Percentiles rank a stretch among this genome's conserved stretches.
Conservation (phyloP, 257 asterid species). For the Capsicum baccatum region DNA sequence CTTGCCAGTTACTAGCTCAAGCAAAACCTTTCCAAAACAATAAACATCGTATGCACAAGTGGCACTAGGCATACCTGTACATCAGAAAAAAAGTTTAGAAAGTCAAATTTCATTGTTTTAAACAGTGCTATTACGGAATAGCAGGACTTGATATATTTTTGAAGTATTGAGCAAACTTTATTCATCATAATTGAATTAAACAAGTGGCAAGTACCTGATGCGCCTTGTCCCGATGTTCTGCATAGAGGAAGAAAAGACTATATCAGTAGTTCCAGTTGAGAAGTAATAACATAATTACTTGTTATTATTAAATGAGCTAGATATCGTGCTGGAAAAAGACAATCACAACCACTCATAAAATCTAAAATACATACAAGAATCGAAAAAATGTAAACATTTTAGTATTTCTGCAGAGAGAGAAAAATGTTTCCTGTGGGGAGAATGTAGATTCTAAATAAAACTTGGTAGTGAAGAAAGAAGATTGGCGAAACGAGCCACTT, state of each 20-base stretch:
- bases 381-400: neutral
- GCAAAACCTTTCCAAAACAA: conserved; percentile 91
- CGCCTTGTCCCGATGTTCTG: conserved; percentile 80
- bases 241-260: conserved; percentile 37
- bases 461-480: neutral
- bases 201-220: conserved; percentile 60
- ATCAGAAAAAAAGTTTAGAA: conserved; percentile 29
- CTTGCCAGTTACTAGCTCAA: conserved; percentile 94
- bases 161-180: neutral
- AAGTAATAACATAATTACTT: neutral
- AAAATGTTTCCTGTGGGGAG: neutral
- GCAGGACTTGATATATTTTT: neutral
- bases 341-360: neutral
- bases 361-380: neutral
- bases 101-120: neutral
- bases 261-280: conserved; percentile 34
- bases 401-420: neutral
- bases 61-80: conserved; percentile 62
- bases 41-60: conserved; percentile 84
- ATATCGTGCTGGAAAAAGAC: neutral
- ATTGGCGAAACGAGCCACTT: neutral
- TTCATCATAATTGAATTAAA: neutral
- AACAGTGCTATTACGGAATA: neutral
- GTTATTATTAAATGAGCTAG: neutral
- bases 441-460: neutral